Base-by-base conservation (phyloP, 192 early-diverging fungal genomes). In the Mortierella antarctica region DNA sequence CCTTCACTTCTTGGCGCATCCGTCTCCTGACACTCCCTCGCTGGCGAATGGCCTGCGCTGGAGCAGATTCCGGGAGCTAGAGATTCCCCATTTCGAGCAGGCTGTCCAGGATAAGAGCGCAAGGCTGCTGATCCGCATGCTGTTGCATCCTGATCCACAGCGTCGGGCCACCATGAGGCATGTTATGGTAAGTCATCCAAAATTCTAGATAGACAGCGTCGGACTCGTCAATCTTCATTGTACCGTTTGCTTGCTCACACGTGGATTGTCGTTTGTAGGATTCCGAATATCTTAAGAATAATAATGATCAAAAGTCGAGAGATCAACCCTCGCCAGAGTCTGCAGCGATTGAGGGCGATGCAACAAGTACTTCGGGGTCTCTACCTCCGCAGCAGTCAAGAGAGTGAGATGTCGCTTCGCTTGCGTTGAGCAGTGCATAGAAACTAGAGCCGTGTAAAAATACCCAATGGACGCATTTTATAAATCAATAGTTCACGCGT, bases 1-100 rank as follows among this genome's bases (percentile, higher is more conserved):
- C 13, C 62, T 87, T 0, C 86, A 87, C 58, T 87, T 87, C 45
- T 59, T 87, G 39, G 84, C 86, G 0, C 84, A 87, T 65, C 86
- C 86, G 7, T 85, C 86, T 8, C 54, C 82, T 4, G 80, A 83
- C 46, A 87, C 86, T 2, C 86, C 86, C 0, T 60, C 68, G 42
- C 62, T 87, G 6, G 77, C 84, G 13, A 85, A 73, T 45, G 86
- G 86, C 1, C 45, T 87, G 41, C 57, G 82, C 64, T 87, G 86
- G 86, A 83, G 71, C 21, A 58, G 68, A 14, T 44, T 70, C 0
- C 71, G 62, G 1, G 86, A 87, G 58, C 41, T 87, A 7, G 84
- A 82, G 60, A 85, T 87, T 31, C 86, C 86, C 21, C 62, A 82
- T 39, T 75, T 87, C 42, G 82, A 83, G 21, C 63, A 57, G 31